phyloP scores from a whole-genome alignment of 352 stramenopile genomes.

The Pythium volutum region DNA sequence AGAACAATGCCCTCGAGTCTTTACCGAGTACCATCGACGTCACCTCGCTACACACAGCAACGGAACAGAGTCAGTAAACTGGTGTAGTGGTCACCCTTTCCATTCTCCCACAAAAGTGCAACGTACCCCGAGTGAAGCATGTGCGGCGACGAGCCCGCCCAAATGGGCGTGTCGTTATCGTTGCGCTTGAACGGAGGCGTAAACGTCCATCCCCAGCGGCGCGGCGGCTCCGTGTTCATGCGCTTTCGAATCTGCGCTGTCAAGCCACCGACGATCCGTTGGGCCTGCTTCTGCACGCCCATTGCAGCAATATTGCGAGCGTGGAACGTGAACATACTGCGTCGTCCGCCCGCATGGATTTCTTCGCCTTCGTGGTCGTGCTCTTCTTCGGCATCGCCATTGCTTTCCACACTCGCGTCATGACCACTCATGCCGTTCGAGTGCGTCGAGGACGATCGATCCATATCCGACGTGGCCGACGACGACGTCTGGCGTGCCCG shows the following conservation, averaged over 20 bases:
- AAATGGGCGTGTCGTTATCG: slow-evolving; percentile 45
- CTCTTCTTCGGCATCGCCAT: slow-evolving; percentile 10
- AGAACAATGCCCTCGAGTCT: slow-evolving; percentile 64
- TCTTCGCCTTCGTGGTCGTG: slow-evolving; percentile 3
- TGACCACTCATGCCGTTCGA: slow-evolving; percentile 20
- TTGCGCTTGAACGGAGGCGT: slow-evolving; percentile 26
- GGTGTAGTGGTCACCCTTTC: no score
- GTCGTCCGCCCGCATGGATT: slow-evolving; percentile 14
- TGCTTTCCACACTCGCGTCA: slow-evolving; percentile 20
- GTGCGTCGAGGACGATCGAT: slow-evolving; percentile 24
- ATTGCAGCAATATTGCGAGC: slow-evolving; percentile 38
- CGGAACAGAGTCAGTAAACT: no score
- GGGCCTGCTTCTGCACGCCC: slow-evolving; percentile 67
- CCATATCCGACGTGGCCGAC: slow-evolving; percentile 18
- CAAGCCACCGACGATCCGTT: slow-evolving; percentile 68
- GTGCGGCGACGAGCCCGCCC: slow-evolving; percentile 60
- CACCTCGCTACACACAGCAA: slow-evolving; percentile 41
- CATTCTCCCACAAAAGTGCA: no score
- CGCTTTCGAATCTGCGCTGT: slow-evolving; percentile 73
- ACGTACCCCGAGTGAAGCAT: slow-evolving; percentile 70
- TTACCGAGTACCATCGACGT: slow-evolving; percentile 63
- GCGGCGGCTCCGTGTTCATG: slow-evolving; percentile 64
- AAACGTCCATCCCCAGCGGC: slow-evolving; percentile 75
- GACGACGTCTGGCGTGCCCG: slow-evolving; percentile 27
- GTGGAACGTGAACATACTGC: slow-evolving; percentile 76